Conservation (phyloP, 1,284 basidiomycete species). For the Irpex rosettiformis region DNA sequence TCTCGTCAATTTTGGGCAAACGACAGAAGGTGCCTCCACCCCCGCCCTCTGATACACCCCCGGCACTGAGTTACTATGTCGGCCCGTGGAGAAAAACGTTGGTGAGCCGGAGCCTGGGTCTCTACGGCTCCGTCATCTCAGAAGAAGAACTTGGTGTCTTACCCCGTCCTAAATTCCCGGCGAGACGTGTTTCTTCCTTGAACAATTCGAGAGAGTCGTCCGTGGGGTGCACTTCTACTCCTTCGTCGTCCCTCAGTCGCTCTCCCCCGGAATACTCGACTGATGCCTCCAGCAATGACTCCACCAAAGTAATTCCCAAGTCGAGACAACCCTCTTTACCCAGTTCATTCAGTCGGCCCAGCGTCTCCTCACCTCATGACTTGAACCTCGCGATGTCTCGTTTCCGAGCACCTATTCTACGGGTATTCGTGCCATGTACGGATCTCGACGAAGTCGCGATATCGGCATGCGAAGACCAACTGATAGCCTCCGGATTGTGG, state of each 20-base stretch:
- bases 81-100: constrained; percentile 46
- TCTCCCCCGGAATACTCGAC: constrained; percentile 14
- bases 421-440: constrained; percentile 70
- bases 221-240: constrained; percentile 23
- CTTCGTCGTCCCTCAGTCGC: constrained; percentile 38
- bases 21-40: constrained; percentile 28
- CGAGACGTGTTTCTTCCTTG: constrained; percentile 36
- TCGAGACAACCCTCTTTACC: constrained; percentile 15
- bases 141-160: constrained; percentile 35
- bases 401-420: constrained; percentile 65
- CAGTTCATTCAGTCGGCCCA: constrained; percentile 18
- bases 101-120: constrained; percentile 16
- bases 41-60: constrained; percentile 52
- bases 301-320: constrained; percentile 9
- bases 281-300: constrained; percentile 8
- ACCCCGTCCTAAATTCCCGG: constrained; percentile 31
- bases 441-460: constrained; percentile 48
- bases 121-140: constrained; percentile 22
- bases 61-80: constrained; percentile 48
- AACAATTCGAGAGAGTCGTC: constrained; percentile 41
- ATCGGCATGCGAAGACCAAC: constrained; percentile 58
- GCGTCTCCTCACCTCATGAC: constrained; percentile 51
- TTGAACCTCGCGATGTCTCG: constrained; percentile 56
- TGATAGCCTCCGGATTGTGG: constrained; percentile 63
- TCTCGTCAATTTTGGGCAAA: constrained; percentile 34